Evolutionary conservation across 2,329 filamentous ascomycete genomes (phyloP), one percentile per base, ranked within the genome.

Genomic region (Paecilomyces niveus): DNA sequence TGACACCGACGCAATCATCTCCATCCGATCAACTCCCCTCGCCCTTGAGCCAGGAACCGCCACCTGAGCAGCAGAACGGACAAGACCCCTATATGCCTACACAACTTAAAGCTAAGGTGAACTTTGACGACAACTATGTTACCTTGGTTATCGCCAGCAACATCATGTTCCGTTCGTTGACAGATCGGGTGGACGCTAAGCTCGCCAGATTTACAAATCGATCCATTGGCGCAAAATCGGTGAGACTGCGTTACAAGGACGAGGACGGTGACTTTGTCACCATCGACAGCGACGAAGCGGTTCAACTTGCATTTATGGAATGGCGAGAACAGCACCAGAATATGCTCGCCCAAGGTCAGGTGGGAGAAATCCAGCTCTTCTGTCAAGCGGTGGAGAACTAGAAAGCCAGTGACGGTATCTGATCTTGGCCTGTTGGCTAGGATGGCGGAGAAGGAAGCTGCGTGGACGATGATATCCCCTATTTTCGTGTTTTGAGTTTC

Each of bases 141-240:
- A 97, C 93, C 0, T 82, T 99, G n/a, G 93, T 99, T 10, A 95
- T 96, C 50, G 89, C 91, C 32, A 95, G 91, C 75, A 96, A 95
- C 71, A 97, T 97, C 67, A 89, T 90, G 49, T 97, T 95, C 75
- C 90, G 94, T 64, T 94, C 90, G 24, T 81, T 99, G 57, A 92
- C 94, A 63, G 94, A 97, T 71, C 89, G 94, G 10, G 97, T 99
- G 67, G 94, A 99, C 70, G 91, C 92, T 29, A 99, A 99, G 74
- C 84, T 99, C 59, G 89, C 89, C 60, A 86, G 90, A 57, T 92
- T 92, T 67, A 96, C 91, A 21, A 88, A 83, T 65, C 89, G 90
- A 70, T 92, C 89, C 56, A 92, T 97, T 68, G 87, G 87, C 65
- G 88, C 85, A 68, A 89, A 90, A 62, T 87, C 88, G 64, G 85